Base-by-base conservation (phyloP, 129 eudicot genomes). In the Escallonia rubra region DNA sequence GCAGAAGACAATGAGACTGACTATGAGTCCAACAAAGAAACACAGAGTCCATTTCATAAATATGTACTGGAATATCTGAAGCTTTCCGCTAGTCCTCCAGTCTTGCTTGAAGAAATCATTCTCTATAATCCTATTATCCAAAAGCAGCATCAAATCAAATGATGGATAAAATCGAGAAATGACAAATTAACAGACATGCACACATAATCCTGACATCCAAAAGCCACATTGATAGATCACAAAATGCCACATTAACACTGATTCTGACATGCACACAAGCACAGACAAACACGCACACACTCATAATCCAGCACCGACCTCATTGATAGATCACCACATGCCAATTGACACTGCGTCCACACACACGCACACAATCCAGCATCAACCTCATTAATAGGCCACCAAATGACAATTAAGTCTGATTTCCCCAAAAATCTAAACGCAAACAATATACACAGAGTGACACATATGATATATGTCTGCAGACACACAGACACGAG, bases 41-140 rank as follows among this genome's bases (percentile, higher is more conserved):
- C 95, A 86, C 11, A 92, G 79, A 34, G 66, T 74, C 98, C 98
- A 92, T 79, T 92, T 92, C 86, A 82, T 75, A 50, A 84, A 83
- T 8, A 75, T 72, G 67, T 85, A 86, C 65, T 92, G 95, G 51
- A 64, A 82, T 56, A 83, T 81, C 74, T 92, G 89, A 34, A 63
- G 50, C 80, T 75, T 79, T 52, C 76, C 85, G 66, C 91, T 71
- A 63, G 74, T 78, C 65, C 98, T 74, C 98, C 98, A 92, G 68
- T 91, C 98, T 71, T 85, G 95, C 82, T 88, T 88, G 85, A 83
- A 81, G 56, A 88, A 68, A 54, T 88, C 96, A 73, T 88, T 88
- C 78, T 92, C 98, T 4, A 83, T 76, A 59, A 92, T 88, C 89
- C 98, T 92, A 44, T 75, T 67, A 51, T 41, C 39, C 58, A 56